Evolutionary conservation across 2,329 filamentous ascomycete species (phyloP), one percentile per base, ranked within the genome.

Genomic region (Aspergillus sp.): DNA sequence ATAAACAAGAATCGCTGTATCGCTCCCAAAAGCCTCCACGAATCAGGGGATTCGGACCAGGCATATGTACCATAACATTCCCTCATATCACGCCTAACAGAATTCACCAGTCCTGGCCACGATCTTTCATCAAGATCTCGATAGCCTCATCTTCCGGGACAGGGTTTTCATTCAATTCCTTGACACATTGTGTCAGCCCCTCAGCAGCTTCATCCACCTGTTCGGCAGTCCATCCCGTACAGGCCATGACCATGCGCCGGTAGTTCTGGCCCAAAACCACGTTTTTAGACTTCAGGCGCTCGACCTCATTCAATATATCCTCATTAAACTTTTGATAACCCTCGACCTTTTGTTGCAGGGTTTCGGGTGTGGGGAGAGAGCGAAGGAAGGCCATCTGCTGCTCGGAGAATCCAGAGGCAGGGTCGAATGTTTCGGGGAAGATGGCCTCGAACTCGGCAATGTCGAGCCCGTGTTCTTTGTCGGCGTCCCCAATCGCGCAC

Each of bases 201-300:
- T 92, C 91, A 0, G 97, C 82, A 55, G 92, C 85, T 59, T 86
- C 85, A 68, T 98, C 95, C 13, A 98, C 90, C 60, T 91, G 86
- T 8, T 84, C 83, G 63, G 96, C 92, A 0, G 87, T 84, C 36
- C 93, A 90, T 8, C 87, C 88, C 0, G 92, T 96, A 73, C 94
- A 97, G 12, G 97, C 80, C 57, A 90, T 88, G 23, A 99, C 92
- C 30, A 98, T 91, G 66, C 89, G 90, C 25, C 92, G 86, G 74
- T 97, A 97, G 76, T 95, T 92, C 66, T 89, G 83, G 71, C 97
- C 94, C 3, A 96, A 83, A 57, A 97, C 92, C 4, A 88, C 89
- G 68, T 91, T 94, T 61, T 91, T 88, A 30, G 89, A 88, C 73
- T 91, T 89, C 8, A 99, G 83, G 5, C 85, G 85, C 17, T 85